Evolutionary conservation across 768 basidiomycete species (phyloP), one percentile per base, ranked within the genome.

Genomic region (Boletus insuetus): DNA sequence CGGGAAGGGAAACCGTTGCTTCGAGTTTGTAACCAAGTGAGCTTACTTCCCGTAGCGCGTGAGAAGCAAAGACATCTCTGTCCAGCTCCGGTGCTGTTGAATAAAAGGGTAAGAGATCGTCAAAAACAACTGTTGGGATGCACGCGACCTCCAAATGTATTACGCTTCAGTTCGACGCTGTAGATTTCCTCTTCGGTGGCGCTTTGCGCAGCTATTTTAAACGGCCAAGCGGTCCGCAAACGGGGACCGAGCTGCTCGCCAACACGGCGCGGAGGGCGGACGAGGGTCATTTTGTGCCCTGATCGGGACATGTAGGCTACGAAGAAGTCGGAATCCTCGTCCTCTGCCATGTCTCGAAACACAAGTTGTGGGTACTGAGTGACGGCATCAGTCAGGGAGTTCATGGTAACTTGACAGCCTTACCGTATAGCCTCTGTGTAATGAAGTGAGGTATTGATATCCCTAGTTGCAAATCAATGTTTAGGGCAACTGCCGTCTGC

Each of bases 361-460:
- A 91, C 74, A n/a, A 89, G 77, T 22, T 84, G 83, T 44, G 87
- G 84, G 38, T 79, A 73, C 82, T 84, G 60, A 57, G 43, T 58
- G 49, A 58, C 57, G 11, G 31, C 22, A 45, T 60, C 42, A 60
- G 64, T 55, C 16, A 57, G 38, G 47, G 29, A 35, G 46, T n/a
- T 44, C 29, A 29, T 13, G 51, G 39, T 40, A n/a, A 24, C 14
- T 69, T 70, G 56, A 42, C 13, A 39, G 17, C 29, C 61, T 54
- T 62, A 87, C 87, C 31, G 79, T 60, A 56, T 78, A 79, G 34
- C 79, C 80, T 8, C 79, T 77, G 59, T 83, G 83, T 34, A 83
- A 75, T n/a, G 80, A 76, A 24, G 88, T 81, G 60, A 84, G 74
- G 58, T 86, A 89, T n/a, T 80, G 73, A 62, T 83, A 91, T 37